Conservation (phyloP, 345 rosid species). For the Hypericum androsaemum region DNA sequence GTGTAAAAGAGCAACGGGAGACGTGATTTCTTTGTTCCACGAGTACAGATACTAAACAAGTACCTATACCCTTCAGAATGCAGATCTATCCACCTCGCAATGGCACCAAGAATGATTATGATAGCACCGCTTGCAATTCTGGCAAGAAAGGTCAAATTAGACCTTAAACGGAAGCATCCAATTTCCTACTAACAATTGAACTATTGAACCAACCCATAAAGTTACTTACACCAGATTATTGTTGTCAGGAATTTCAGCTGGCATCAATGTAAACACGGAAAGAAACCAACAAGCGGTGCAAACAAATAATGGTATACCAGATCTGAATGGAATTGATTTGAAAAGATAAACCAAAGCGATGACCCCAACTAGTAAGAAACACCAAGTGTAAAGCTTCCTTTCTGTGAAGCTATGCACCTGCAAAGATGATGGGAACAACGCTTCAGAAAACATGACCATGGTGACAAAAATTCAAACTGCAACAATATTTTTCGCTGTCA, state of each 20-base stretch:
- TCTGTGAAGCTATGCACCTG: constrained; percentile 95
- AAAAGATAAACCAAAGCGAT: constrained; percentile 49
- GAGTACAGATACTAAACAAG: constrained; percentile 58
- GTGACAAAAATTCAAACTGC: constrained; percentile 4
- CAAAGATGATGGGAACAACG: constrained; percentile 20
- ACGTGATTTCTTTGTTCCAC: constrained; percentile 33
- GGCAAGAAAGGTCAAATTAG: background rate
- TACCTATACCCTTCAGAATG: constrained; percentile 56
- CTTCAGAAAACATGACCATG: constrained; percentile 12
- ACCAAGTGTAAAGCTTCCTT: constrained; percentile 88
- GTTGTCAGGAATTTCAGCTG: constrained; percentile 95
- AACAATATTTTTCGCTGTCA: constrained; percentile 9
- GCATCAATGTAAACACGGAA: constrained; percentile 85
- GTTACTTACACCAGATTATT: constrained; percentile 70
- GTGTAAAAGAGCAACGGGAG: constrained; percentile 49
- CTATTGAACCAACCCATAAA: constrained; percentile 7
- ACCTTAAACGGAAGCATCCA: background rate
- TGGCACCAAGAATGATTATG: constrained; percentile 47
- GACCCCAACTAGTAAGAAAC: constrained; percentile 56
- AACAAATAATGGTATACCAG: constrained; percentile 66
- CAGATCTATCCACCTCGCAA: constrained; percentile 67
- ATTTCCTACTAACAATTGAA: constrained; percentile 1
- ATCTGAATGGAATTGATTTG: constrained; percentile 62
- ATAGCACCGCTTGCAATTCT: constrained; percentile 78
- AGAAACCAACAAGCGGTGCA: constrained; percentile 68